phyloP scores from a whole-genome alignment of 2,329 filamentous ascomycete genomes.

The Neonectria neomacrospora region DNA sequence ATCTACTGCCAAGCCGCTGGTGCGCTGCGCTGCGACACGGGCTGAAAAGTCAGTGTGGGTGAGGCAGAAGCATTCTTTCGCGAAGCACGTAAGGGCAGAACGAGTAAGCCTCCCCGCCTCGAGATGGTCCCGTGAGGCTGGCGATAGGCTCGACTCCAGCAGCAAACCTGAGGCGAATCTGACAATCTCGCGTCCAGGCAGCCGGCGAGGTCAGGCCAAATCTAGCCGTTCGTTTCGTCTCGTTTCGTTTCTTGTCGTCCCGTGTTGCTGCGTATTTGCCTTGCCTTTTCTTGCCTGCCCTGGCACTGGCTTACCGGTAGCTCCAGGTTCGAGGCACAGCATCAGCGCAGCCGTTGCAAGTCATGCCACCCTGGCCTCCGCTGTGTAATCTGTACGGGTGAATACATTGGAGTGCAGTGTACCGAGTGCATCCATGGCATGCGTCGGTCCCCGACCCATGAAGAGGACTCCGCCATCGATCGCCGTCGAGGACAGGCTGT shows the following conservation, averaged over 20 bases:
- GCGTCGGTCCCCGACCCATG: conserved; percentile 11
- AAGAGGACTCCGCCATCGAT: conserved; percentile 26
- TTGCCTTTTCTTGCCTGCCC: background rate
- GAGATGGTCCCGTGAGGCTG: background rate
- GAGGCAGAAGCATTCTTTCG: background rate
- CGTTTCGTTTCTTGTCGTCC: too few species aligned
- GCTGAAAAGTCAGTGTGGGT: conserved; percentile 2
- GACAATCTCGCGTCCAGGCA: conserved; percentile 21
- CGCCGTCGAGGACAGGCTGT: conserved; percentile 24
- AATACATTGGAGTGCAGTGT: background rate
- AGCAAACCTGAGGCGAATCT: conserved; percentile 14
- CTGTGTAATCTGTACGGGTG: background rate
- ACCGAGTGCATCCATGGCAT: conserved; percentile 3
- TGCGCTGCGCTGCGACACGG: background rate
- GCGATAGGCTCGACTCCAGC: conserved; percentile 22
- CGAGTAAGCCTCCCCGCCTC: background rate
- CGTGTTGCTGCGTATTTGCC: conserved; percentile 5
- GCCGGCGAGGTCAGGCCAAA: conserved; percentile 9
- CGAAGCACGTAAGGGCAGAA: background rate
- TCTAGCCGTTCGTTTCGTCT: conserved; percentile 8
- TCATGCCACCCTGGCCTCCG: conserved; percentile 41
- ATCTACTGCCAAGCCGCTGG: conserved; percentile 1
- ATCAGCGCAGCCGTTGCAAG: conserved; percentile 44
- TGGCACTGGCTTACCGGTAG: background rate
- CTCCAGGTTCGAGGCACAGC: conserved; percentile 35